Conservation (phyloP, 2,329 filamentous ascomycete species). For the Fusarium oligoseptatum region DNA sequence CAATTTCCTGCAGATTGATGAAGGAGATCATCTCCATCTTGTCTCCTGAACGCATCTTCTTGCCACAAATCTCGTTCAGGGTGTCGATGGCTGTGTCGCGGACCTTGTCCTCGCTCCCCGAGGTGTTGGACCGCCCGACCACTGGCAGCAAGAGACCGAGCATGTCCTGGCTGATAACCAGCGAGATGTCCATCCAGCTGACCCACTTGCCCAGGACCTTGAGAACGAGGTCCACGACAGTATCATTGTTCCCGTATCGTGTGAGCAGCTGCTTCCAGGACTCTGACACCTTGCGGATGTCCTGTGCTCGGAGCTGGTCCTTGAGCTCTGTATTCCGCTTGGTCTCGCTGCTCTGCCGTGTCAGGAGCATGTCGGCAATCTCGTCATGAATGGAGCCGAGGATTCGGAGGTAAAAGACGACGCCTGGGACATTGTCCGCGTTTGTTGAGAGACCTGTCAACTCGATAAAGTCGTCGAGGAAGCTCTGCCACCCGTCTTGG, state of each 20-base stretch:
- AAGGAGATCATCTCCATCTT: constrained; percentile 96
- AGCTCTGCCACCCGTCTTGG: constrained; percentile 85
- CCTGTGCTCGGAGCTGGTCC: constrained; percentile 86
- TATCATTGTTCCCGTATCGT: constrained; percentile 79
- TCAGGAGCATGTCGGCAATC: constrained; percentile 92
- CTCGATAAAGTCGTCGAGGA: constrained; percentile 89
- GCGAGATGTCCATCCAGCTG: constrained; percentile 96
- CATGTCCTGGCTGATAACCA: constrained; percentile 92
- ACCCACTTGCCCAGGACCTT: constrained; percentile 97
- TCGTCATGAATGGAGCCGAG: constrained; percentile 94
- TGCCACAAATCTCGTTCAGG: constrained; percentile 94
- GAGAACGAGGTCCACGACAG: constrained; percentile 87
- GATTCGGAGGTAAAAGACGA: constrained; percentile 89
- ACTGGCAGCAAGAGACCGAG: constrained; percentile 87
- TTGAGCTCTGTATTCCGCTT: constrained; percentile 92
- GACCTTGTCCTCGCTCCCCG: constrained; percentile 79
- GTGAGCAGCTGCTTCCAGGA: constrained; percentile 94
- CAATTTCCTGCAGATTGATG: constrained; percentile 87
- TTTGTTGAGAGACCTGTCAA: constrained; percentile 76
- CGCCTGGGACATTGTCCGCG: constrained; percentile 79
- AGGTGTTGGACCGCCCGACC: constrained; percentile 78
- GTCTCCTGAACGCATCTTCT: constrained; percentile 96
- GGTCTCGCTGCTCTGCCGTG: constrained; percentile 81
- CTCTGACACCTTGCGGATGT: constrained; percentile 87
- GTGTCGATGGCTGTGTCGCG: constrained; percentile 93